Evolutionary conservation across 257 asterid genomes (phyloP), one percentile per base, ranked within the genome.

Genomic region (Sherardia arvensis): DNA sequence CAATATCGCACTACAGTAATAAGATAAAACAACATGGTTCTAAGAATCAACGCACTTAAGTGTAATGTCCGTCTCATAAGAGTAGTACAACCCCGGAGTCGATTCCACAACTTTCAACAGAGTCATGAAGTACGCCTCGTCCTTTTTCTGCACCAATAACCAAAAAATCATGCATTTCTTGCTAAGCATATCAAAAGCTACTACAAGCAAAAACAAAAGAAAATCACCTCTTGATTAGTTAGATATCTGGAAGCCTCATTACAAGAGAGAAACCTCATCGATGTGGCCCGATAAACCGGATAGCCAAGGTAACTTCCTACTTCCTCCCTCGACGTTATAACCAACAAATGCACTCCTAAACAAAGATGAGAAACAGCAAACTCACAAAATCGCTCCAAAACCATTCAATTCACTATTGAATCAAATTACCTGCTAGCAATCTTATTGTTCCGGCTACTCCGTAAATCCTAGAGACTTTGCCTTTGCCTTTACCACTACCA

Each of bases 391-490:
- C 8, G 28, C 12, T 21, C 29, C 22, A 53, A 22, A 22, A 11
- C 3, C 60, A 55, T 8, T 55, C 33, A 26, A 23, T 55, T 21
- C 7, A 26, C 33, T 8, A 21, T 53, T 49, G 23, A 53, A 53
- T 70, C 51, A 69, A 33, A 70, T 61, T 80, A 91, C 98, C 98
- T 75, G 98, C 84, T 49, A 93, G 91, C 81, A 93, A 78, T 83
- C 90, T 87, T 70, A 93, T 90, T 65, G 92, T 90, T 77, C 99
- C 99, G 64, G 77, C 99, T 27, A 93, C 84, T 59, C 99, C 99
- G 70, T 83, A 85, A 65, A 92, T 80, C 32, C 80, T 85, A 58
- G 94, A 84, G 33, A 80, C 81, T 76, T 85, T 90, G 64, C 65
- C 65, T 34, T 57, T 34, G 63, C 65, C 81, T 76, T 85, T 90